A percentile compares a stretch with the other conserved stretches of the same genome.
Conservation (phyloP, 2,329 filamentous ascomycete genomes). For the Periglandula ipomoeae region DNA sequence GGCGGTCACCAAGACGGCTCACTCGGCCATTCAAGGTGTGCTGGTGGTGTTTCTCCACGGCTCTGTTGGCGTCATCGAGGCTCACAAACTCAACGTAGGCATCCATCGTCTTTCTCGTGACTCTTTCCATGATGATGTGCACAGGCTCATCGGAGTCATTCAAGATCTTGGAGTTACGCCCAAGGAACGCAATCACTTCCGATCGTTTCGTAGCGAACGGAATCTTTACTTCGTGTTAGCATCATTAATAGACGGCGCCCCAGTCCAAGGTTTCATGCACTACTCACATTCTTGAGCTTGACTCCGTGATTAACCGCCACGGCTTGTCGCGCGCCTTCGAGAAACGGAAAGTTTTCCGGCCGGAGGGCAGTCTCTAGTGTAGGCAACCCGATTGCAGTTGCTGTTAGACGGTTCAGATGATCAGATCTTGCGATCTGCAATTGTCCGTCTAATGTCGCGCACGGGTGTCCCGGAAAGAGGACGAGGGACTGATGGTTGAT, state of each 20-base stretch:
- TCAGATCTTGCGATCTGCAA: slow-evolving; percentile 19
- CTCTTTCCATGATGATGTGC: slow-evolving; percentile 57
- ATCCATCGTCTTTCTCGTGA: slow-evolving; percentile 53
- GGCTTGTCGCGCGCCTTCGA: slow-evolving; percentile 26
- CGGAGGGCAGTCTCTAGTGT: slow-evolving; percentile 25
- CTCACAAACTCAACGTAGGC: slow-evolving; percentile 49
- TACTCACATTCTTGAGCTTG: slow-evolving; percentile 41
- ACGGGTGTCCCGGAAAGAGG: neutral
- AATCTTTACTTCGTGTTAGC: slow-evolving; percentile 32
- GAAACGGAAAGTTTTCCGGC: slow-evolving; percentile 36
- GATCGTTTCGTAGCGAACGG: slow-evolving; percentile 43
- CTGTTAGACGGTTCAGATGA: slow-evolving; percentile 28
- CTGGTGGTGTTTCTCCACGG: slow-evolving; percentile 38
- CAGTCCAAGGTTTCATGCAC: too few relatives aligned
- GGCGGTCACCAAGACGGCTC: slow-evolving; percentile 46
- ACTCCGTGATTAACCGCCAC: slow-evolving; percentile 28
- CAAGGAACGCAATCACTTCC: slow-evolving; percentile 50
- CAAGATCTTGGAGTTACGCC: slow-evolving; percentile 46
- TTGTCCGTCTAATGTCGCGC: neutral
- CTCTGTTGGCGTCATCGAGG: slow-evolving; percentile 42
- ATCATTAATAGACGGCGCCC: neutral
- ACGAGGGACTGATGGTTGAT: neutral
- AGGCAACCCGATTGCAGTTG: slow-evolving; percentile 24
- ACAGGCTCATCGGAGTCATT: slow-evolving; percentile 46
- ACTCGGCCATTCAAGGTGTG: slow-evolving; percentile 30